These are phyloP conservation scores for Stevia rebaudiana DNA, from an alignment of 140 eudicot species.

Conservation along the genomic window DNA sequence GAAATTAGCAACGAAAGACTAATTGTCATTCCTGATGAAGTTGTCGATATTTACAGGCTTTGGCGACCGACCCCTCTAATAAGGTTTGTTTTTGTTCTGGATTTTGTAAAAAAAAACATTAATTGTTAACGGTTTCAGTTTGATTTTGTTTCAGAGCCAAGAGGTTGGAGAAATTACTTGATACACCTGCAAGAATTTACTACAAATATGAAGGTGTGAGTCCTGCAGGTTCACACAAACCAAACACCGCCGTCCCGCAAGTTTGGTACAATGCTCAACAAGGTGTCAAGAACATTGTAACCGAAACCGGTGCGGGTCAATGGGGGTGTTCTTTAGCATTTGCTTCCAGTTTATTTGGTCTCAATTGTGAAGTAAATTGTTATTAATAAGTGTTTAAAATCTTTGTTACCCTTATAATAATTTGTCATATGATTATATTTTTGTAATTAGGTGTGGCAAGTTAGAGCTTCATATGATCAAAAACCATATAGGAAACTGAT, in stretches of 20 bases:
- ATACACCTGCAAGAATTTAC: constrained; percentile 92
- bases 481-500: constrained; percentile 87
- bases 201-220: constrained; percentile 97
- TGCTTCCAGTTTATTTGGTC: constrained; percentile 81
- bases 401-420: background rate
- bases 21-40: constrained; percentile 79
- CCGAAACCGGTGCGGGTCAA: constrained; percentile 98
- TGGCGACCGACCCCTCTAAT: constrained; percentile 99
- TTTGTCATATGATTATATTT: background rate
- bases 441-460: constrained; percentile 79
- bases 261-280: constrained; percentile 88
- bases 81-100: constrained; percentile 42
- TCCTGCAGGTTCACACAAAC: constrained; percentile 98
- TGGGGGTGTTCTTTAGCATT: constrained; percentile 95
- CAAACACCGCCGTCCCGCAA: constrained; percentile 94
- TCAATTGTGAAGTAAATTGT: constrained; percentile 69
- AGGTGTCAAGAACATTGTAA: constrained; percentile 82
- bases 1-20: constrained; percentile 52
- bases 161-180: constrained; percentile 91
- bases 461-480: constrained; percentile 90
- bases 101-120: constrained; percentile 2
- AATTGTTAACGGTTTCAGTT: constrained; percentile 22
- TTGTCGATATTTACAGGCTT: constrained; percentile 66
- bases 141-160: constrained; percentile 69
- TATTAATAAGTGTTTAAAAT: background rate